These are phyloP conservation scores for Syzygium aqueum DNA, from an alignment of 345 rosid species.

Conservation along the genomic window DNA sequence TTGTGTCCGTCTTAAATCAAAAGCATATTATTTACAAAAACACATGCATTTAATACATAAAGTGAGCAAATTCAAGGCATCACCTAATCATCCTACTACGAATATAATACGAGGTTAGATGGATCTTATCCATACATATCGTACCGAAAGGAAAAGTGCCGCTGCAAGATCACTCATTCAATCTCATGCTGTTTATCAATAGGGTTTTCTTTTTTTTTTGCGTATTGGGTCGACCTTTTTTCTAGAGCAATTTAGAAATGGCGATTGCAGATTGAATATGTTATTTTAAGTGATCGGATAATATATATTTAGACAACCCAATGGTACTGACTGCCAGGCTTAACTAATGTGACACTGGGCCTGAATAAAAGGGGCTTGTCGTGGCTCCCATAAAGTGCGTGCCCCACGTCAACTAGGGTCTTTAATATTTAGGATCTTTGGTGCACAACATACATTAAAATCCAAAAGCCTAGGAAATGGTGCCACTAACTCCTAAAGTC, in stretches of 20 bases:
- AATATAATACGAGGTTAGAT: not conserved
- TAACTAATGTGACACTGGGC: not conserved
- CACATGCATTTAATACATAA: not conserved
- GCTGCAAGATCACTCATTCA: not conserved
- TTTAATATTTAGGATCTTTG: not conserved
- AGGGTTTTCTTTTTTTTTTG: too few species aligned
- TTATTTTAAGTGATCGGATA: too few species aligned
- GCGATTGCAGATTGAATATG: not conserved
- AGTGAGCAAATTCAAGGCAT: fast-evolving
- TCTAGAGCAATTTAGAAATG: not conserved
- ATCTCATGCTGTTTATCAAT: not conserved
- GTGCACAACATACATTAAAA: not conserved
- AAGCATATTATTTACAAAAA: not conserved
- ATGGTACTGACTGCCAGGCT: not conserved
- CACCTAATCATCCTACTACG: not conserved
- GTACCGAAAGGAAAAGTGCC: not conserved
- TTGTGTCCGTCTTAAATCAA: not conserved
- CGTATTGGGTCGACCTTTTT: too few species aligned
- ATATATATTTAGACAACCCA: not conserved
- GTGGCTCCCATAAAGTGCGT: not conserved
- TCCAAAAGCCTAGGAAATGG: not conserved
- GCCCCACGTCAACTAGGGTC: not conserved
- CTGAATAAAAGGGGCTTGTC: not conserved
- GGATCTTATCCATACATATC: not conserved
- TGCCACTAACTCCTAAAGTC: not conserved